Percentiles rank a stretch among this genome's conserved stretches.
phyloP scores from a whole-genome alignment of 2,329 filamentous ascomycete genomes.

The Talaromyces sp. region DNA sequence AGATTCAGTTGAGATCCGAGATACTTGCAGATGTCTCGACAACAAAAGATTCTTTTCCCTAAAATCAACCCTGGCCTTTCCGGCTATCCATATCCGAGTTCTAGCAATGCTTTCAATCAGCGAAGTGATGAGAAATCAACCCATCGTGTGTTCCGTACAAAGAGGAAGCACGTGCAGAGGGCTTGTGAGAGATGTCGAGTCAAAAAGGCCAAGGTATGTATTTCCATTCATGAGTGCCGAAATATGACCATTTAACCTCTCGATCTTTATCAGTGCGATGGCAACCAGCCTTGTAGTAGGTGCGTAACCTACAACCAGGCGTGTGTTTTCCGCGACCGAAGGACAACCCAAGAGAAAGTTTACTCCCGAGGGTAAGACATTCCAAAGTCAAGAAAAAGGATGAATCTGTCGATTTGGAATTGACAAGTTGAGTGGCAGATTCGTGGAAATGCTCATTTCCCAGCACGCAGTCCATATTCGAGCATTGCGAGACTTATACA shows the following conservation, averaged over 20 bases:
- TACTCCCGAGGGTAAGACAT: slow-evolving; percentile 39
- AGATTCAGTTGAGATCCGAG: slow-evolving; percentile 17
- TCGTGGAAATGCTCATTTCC: slow-evolving; percentile 43
- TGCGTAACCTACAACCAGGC: slow-evolving; percentile 41
- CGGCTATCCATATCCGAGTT: slow-evolving; percentile 24
- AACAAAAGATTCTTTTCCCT: slow-evolving; percentile 33
- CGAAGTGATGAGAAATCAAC: slow-evolving; percentile 31
- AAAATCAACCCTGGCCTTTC: slow-evolving; percentile 25
- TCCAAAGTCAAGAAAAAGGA: background rate
- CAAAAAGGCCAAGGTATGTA: slow-evolving; percentile 41
- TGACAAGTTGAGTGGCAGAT: slow-evolving; percentile 23
- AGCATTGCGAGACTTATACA: slow-evolving; percentile 39
- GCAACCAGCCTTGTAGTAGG: slow-evolving; percentile 42
- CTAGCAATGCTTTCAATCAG: slow-evolving; percentile 27
- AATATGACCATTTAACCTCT: background rate
- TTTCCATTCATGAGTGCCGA: background rate
- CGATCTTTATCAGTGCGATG: slow-evolving; percentile 35
- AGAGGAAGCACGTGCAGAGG: slow-evolving; percentile 42
- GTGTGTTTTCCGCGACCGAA: slow-evolving; percentile 41
- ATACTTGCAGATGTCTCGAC: slow-evolving; percentile 38
- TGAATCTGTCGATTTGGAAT: background rate
- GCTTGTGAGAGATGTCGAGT: slow-evolving; percentile 44
- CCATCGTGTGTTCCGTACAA: slow-evolving; percentile 39
- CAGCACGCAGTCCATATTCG: slow-evolving; percentile 41
- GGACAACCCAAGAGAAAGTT: slow-evolving; percentile 41